Evolutionary conservation across 225 moss, liverwort and hornwort genomes (phyloP), one percentile per base, ranked within the genome.

Genomic region (Takakia lepidozioides): DNA sequence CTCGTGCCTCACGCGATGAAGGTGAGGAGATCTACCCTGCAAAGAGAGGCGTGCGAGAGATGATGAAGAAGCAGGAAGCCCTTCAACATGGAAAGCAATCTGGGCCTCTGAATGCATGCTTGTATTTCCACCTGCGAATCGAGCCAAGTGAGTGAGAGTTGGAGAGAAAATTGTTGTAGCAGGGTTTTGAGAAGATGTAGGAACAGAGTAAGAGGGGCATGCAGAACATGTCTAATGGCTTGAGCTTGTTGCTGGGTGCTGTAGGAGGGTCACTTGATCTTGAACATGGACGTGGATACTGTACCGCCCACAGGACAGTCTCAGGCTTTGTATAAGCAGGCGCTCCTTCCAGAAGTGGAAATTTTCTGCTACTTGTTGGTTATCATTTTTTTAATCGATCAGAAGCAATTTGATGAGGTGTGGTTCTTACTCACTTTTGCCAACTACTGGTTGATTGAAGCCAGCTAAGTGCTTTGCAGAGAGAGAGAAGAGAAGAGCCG

Each of bases 361-460:
- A 70, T 86, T n/a, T 93, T 89, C 58, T 64, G 71, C 28, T 86
- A 93, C 51, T 69, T 93, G 19, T 62, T 93, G 62, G 85, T 88
- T 34, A 67, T 83, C 37, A 86, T 93, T 46, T 93, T 83, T 48
- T 75, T 93, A 48, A 86, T 93, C 27, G 93, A 93, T 54, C 88
- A 84, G 69, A 89, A 93, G 76, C 72, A 86, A 43, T 74, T 89
- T 34, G 81, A 88, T 43, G 70, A 81, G 81, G 93, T 93, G 62
- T 55, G 59, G 40, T 54, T 54, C 39, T 25, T 43, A 14, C 48
- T 34, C 0, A 39, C 3, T n/a, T 35, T 38, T 29, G 15, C 35
- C 18, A 8, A 13, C 25, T 46, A 30, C 2, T 8, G n/a, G n/a
- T n/a, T n/a, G n/a, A n/a, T n/a, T n/a, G n/a, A n/a, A n/a, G n/a